Evolutionary conservation across 257 asterid species (phyloP).

Genomic region (Jaltomata sinuosa): DNA sequence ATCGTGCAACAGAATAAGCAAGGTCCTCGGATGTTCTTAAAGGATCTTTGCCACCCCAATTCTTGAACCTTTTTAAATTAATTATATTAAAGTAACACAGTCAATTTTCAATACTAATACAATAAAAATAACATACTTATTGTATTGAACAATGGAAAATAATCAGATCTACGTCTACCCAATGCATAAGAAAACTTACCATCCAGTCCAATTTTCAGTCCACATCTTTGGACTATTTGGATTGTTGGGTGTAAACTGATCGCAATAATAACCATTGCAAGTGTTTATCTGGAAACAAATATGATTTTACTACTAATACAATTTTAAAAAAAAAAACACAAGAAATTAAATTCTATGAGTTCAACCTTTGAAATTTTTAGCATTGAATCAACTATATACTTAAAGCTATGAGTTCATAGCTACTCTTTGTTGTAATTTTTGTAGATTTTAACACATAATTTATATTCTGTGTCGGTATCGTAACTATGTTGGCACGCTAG

Average conservation of each 20-base stretch:
- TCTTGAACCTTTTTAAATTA: constrained; percentile 48
- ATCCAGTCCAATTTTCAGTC: constrained; percentile 95
- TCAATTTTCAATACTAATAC: neutral
- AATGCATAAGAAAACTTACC: constrained; percentile 24
- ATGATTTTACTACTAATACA: too few species aligned
- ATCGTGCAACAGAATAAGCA: constrained; percentile 66
- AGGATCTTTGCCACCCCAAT: constrained; percentile 63
- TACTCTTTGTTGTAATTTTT: too few species aligned
- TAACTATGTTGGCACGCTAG: too few species aligned
- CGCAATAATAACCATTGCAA: constrained; percentile 77
- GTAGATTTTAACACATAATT: too few species aligned
- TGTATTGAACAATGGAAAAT: neutral
- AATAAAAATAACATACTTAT: neutral
- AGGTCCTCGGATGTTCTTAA: constrained; percentile 60
- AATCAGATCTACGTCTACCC: neutral
- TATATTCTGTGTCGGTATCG: too few species aligned
- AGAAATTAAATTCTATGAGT: neutral
- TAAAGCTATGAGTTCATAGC: too few species aligned
- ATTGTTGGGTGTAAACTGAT: constrained; percentile 43
- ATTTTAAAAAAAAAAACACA: neutral
- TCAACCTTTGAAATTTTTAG: too few species aligned
- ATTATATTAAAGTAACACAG: neutral
- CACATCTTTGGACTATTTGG: constrained; percentile 73
- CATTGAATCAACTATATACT: neutral
- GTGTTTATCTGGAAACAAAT: constrained; percentile 40